These are phyloP conservation scores for Serpula lacrymans DNA, from an alignment of 768 basidiomycete species.

Conservation along the genomic window DNA sequence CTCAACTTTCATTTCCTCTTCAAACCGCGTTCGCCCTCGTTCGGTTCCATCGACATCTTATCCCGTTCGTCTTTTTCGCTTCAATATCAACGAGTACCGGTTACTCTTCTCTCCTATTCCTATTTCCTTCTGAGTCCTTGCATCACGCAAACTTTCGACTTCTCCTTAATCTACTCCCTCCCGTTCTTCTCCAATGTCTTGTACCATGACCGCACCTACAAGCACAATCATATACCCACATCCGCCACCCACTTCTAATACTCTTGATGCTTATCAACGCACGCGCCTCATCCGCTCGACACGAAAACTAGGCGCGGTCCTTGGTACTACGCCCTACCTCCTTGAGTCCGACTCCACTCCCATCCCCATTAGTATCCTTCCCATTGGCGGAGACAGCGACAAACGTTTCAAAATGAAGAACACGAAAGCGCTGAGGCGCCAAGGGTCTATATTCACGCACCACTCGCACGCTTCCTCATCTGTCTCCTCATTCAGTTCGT, in stretches of 20 bases:
- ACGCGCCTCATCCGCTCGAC: conserved; percentile 34
- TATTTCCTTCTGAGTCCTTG: conserved; percentile 2
- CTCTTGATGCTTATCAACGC: conserved; percentile 28
- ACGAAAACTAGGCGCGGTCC: conserved; percentile 32
- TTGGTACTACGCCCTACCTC: conserved; percentile 34
- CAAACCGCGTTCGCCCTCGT: too few species aligned
- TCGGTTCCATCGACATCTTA: too few species aligned
- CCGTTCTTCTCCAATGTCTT: neutral
- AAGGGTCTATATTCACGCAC: conserved; percentile 29
- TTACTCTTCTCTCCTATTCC: conserved; percentile 8
- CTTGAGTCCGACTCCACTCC: conserved; percentile 24
- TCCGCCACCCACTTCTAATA: conserved; percentile 34
- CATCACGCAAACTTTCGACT: too few species aligned
- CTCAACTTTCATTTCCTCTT: too few species aligned
- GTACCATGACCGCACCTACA: conserved; percentile 18
- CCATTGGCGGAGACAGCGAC: conserved; percentile 16
- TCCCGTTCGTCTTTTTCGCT: too few species aligned
- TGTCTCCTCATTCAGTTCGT: conserved; percentile 16
- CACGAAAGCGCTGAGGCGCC: conserved; percentile 22
- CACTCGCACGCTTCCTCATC: conserved; percentile 16
- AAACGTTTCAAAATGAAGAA: conserved; percentile 11
- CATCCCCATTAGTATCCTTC: conserved; percentile 12
- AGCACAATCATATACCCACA: conserved; percentile 9
- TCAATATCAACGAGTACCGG: conserved; percentile 15
- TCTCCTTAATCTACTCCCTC: neutral